These are phyloP conservation scores for Diutina rugosa DNA, from an alignment of 1,139 yeast genomes.

Conservation along the genomic window DNA sequence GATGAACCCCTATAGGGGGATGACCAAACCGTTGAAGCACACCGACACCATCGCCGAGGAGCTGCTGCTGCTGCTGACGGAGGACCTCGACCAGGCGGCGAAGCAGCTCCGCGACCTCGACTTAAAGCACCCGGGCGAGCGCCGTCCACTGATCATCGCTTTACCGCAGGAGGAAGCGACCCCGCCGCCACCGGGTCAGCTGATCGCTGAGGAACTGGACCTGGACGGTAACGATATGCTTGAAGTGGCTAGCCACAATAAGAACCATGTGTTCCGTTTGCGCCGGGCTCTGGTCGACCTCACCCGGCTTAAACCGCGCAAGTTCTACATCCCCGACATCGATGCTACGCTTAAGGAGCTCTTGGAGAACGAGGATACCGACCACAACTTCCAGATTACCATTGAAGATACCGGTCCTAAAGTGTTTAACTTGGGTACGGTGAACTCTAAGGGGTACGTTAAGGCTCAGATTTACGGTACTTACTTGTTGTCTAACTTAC, in stretches of 20 bases:
- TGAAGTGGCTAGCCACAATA: not conserved
- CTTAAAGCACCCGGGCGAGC: not conserved
- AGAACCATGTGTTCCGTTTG: not conserved
- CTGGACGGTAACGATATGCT: not conserved
- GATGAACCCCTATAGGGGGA: not conserved
- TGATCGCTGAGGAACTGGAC: not conserved
- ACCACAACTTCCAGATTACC: slow-evolving; percentile 75
- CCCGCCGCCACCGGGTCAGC: not conserved
- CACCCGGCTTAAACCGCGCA: slow-evolving; percentile 5
- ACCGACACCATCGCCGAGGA: not conserved
- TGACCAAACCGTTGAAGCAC: not conserved
- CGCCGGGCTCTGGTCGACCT: not conserved
- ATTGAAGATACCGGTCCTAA: slow-evolving; percentile 93
- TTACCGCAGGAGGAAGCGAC: not conserved
- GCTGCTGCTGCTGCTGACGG: not conserved
- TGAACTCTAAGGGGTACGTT: slow-evolving; percentile 68
- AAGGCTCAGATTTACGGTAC: slow-evolving; percentile 75
- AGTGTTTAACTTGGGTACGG: slow-evolving; percentile 71
- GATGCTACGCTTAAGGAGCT: slow-evolving; percentile 61
- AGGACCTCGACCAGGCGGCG: not conserved
- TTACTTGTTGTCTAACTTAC: slow-evolving; percentile 75
- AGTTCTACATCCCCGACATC: slow-evolving; percentile 65
- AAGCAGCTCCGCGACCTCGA: not conserved
- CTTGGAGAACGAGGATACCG: slow-evolving; percentile 75
- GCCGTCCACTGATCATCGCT: slow-evolving; percentile 1